Evolutionary conservation across 1,284 basidiomycete species (phyloP).

Genomic region (Rhizopogon parksii): DNA sequence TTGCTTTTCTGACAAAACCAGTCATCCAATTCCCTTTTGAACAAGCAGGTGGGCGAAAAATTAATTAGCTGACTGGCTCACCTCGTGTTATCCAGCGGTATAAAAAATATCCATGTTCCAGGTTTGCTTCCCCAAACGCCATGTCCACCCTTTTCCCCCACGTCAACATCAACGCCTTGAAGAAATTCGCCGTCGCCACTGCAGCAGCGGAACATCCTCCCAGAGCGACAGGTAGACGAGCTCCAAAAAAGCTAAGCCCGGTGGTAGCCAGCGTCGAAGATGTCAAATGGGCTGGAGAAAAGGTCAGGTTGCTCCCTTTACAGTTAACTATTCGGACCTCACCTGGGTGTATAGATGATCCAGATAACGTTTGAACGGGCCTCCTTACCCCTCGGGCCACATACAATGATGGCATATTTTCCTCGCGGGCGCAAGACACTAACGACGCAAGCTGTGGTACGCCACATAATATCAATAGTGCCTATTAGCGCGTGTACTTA

Average conservation of each 20-base stretch:
- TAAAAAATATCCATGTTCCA: background rate
- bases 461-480: background rate
- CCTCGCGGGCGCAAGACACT: constrained; percentile 16
- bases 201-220: background rate
- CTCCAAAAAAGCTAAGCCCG: constrained; percentile 8
- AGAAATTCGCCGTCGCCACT: background rate
- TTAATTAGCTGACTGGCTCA: constrained; percentile 5
- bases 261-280: constrained; percentile 13
- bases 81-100: constrained; percentile 6
- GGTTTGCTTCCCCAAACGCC: background rate
- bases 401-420: constrained; percentile 20
- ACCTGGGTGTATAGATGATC: constrained; percentile 16
- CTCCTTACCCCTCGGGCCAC: constrained; percentile 18
- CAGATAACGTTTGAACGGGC: constrained; percentile 17
- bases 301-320: constrained; percentile 9
- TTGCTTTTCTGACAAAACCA: constrained; percentile 1
- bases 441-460: constrained; percentile 20
- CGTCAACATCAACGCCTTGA: background rate
- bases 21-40: constrained; percentile 4
- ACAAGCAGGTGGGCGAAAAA: background rate
- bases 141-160: constrained; percentile 1
- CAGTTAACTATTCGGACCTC: background rate
- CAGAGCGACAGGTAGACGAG: background rate
- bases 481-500: background rate
- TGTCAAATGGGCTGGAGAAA: constrained; percentile 16